Percentiles rank a stretch among this genome's conserved stretches.
These are phyloP conservation scores for Jatropha curcas DNA, from an alignment of 345 rosid species.

Conservation along the genomic window DNA sequence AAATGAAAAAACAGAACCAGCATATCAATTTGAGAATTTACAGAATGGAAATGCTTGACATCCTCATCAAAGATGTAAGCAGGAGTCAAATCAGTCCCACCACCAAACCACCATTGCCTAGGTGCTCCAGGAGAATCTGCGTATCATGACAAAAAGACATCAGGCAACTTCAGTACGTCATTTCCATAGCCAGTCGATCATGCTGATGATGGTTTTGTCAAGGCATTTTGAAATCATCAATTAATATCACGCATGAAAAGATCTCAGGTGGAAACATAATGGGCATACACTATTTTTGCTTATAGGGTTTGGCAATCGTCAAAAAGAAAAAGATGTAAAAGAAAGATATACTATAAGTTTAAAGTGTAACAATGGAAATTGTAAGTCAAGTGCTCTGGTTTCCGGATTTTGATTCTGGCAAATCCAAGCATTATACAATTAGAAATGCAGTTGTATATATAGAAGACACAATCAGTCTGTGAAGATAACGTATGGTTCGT, in stretches of 20 bases:
- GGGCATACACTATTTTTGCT: not conserved
- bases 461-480: not conserved
- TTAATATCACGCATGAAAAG: not conserved
- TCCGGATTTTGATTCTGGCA: not conserved
- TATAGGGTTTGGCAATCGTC: not conserved
- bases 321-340: not conserved
- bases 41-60: constrained; percentile 93
- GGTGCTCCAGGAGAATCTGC: constrained; percentile 96
- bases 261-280: not conserved
- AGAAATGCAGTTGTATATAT: not conserved
- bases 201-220: not conserved
- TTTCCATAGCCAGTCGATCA: no score
- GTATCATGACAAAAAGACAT: constrained; percentile 1
- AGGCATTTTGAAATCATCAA: not conserved
- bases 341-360: not conserved
- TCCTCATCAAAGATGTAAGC: constrained; percentile 95
- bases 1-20: not conserved
- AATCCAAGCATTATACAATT: not conserved
- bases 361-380: no score
- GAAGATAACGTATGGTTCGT: not conserved
- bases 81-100: constrained; percentile 99
- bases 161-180: not conserved
- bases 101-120: constrained; percentile 99
- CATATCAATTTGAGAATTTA: constrained; percentile 22
- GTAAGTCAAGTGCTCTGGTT: no score